These are phyloP conservation scores for Millerozyma miso DNA, from an alignment of 805 yeast species.

Conservation along the genomic window DNA sequence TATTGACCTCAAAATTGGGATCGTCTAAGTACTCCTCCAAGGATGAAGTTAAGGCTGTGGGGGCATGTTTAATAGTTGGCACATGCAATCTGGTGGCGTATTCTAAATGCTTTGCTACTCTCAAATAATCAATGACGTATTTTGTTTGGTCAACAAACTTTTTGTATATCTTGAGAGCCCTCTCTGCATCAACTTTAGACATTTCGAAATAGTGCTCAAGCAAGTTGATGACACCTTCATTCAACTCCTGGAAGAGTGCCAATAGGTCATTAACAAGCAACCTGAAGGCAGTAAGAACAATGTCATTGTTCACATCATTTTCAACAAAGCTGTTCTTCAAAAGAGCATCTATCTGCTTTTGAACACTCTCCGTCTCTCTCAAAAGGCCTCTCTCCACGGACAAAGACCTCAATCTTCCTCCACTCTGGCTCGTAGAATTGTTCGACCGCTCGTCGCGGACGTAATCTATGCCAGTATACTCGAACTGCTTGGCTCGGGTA, in stretches of 20 bases:
- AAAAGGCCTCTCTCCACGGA: slow-evolving; percentile 75
- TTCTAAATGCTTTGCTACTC: slow-evolving; percentile 86
- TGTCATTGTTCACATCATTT: slow-evolving; percentile 78
- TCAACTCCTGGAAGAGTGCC: slow-evolving; percentile 80
- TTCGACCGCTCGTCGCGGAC: slow-evolving; percentile 63
- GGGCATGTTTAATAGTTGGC: slow-evolving; percentile 96
- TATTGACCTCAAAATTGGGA: slow-evolving; percentile 75
- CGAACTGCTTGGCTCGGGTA: slow-evolving; percentile 65
- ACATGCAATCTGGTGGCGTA: slow-evolving; percentile 84
- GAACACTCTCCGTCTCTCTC: slow-evolving; percentile 81
- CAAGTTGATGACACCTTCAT: slow-evolving; percentile 93
- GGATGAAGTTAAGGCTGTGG: slow-evolving; percentile 83
- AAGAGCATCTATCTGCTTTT: slow-evolving; percentile 72
- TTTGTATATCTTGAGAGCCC: slow-evolving; percentile 80
- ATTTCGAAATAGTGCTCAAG: slow-evolving; percentile 94
- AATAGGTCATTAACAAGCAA: slow-evolving; percentile 86
- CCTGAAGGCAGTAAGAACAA: slow-evolving; percentile 78
- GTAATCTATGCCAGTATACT: slow-evolving; percentile 63
- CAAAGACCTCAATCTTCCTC: slow-evolving; percentile 61
- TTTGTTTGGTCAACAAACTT: slow-evolving; percentile 81
- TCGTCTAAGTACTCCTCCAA: slow-evolving; percentile 87
- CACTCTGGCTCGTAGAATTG: slow-evolving; percentile 42
- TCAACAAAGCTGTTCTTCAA: slow-evolving; percentile 73
- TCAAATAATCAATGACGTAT: slow-evolving; percentile 80
- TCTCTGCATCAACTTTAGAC: slow-evolving; percentile 78